These are phyloP conservation scores for Ogataea corticis DNA, from an alignment of 805 yeast genomes.

Conservation along the genomic window DNA sequence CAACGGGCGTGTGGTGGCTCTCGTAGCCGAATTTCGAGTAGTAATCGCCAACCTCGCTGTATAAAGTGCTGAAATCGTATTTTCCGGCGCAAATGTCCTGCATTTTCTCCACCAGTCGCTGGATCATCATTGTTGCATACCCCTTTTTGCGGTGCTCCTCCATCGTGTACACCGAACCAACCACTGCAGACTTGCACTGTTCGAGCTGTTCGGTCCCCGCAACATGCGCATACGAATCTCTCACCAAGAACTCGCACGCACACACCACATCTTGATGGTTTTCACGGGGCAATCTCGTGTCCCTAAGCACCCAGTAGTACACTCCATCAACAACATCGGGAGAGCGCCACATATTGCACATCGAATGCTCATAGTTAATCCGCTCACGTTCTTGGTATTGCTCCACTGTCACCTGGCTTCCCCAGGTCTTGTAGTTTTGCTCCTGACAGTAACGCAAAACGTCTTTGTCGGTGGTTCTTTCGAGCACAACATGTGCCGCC, in stretches of 20 bases:
- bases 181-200: constrained; percentile 30
- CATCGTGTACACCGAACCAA: constrained; percentile 64
- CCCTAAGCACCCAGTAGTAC: constrained; percentile 30
- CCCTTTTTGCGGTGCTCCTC: constrained; percentile 52
- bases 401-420: constrained; percentile 20
- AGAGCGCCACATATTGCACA: constrained; percentile 26
- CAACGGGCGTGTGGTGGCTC: constrained; percentile 22
- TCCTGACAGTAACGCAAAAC: constrained; percentile 24
- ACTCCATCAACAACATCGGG: constrained; percentile 19
- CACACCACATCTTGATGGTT: constrained; percentile 25
- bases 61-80: constrained; percentile 45
- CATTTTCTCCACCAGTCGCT: constrained; percentile 30
- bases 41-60: constrained; percentile 73
- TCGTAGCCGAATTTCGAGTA: constrained; percentile 65
- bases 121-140: constrained; percentile 52
- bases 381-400: constrained; percentile 29
- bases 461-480: constrained; percentile 18
- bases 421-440: constrained; percentile 29
- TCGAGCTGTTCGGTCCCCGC: constrained; percentile 5
- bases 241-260: constrained; percentile 32
- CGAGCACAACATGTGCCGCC: constrained; percentile 13
- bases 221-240: constrained; percentile 21
- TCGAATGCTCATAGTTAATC: constrained; percentile 13
- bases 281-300: constrained; percentile 12
- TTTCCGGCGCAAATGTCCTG: constrained; percentile 26